Evolutionary conservation across 225 moss, liverwort and hornwort species (phyloP), one percentile per base, ranked within the genome.

Genomic region (Pseudisothecium myosuroides): DNA sequence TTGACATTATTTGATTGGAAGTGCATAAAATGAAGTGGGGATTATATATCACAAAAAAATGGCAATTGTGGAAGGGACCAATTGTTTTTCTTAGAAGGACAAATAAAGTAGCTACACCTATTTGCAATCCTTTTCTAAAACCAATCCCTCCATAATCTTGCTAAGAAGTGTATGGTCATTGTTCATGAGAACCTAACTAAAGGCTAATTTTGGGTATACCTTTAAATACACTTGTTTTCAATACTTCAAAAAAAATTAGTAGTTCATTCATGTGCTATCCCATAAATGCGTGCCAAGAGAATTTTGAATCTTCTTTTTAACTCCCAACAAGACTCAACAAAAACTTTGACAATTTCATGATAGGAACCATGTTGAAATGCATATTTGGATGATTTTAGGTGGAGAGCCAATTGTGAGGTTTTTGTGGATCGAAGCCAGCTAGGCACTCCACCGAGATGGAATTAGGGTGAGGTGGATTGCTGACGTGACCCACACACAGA

Each of bases 181-280:
- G 8, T 76, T 22, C 5, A 20, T 21, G 5, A 21, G 5, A 22
- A 5, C 2, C 8, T 52, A n/a, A n/a, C n/a, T n/a, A n/a, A 21
- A 1, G 8, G 2, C 1, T 52, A 2, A 52, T 22, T 45, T 52
- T 21, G 2, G 7, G 0, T 21, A 22, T 31, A 52, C 5, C 7
- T 52, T 2, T 76, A 52, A 2, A 1, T 76, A 19, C 1, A 8
- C 5, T 34, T 36, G 2, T 76, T 54, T 77, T 36, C 3, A 23
- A 2, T 1, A 34, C 2, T 22, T 54, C 0, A 54, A 9, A 54
- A 9, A 54, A 36, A 22, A 23, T 36, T 1, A 6, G 0, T 52
- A 23, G 9, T 14, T 54, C 36, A 54, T 54, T 54, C 14, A 2
- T 10, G 24, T 0, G 0, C 15, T 24, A 15, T 37, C 4, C 37